Evolutionary conservation across 2,329 filamentous ascomycete genomes (phyloP).

Genomic region (Basipetospora chlamydospora): DNA sequence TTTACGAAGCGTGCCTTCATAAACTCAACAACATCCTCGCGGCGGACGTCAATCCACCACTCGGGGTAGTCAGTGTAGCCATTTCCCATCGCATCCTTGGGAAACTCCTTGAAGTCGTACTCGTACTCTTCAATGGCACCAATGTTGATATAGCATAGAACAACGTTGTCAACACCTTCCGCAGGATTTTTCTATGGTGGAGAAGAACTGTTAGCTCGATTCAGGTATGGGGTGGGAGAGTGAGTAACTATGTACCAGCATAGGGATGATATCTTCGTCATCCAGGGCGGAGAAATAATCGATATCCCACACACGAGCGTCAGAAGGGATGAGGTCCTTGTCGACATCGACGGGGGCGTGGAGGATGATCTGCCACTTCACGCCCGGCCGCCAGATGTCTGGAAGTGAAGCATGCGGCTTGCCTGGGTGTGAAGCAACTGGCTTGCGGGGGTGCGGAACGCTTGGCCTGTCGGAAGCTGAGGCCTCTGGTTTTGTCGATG

Average conservation of each 20-base stretch:
- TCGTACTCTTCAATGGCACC: slow-evolving; percentile 13
- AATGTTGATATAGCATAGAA: slow-evolving; percentile 20
- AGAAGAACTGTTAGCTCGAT: neutral
- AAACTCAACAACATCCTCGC: slow-evolving; percentile 12
- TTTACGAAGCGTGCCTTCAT: slow-evolving; percentile 17
- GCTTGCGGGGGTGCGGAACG: too few species aligned
- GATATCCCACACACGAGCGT: slow-evolving; percentile 17
- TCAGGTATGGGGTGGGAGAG: too few species aligned
- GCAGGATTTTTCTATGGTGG: neutral
- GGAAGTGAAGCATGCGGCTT: too few species aligned
- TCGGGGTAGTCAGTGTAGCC: slow-evolving; percentile 14
- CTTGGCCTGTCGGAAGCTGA: too few species aligned
- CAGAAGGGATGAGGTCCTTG: slow-evolving; percentile 13
- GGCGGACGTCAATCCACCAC: slow-evolving; percentile 16
- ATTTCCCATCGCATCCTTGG: slow-evolving; percentile 12
- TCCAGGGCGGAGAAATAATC: slow-evolving; percentile 15
- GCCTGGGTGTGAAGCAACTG: too few species aligned
- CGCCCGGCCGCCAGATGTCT: slow-evolving; percentile 13
- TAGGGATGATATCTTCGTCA: slow-evolving; percentile 14
- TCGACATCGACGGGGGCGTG: slow-evolving; percentile 15
- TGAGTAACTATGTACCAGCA: slow-evolving; percentile 13
- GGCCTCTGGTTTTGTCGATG: too few species aligned
- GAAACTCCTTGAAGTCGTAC: slow-evolving; percentile 11
- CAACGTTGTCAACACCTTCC: slow-evolving; percentile 14
- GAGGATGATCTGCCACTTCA: slow-evolving; percentile 17